Percentiles rank a stretch among this genome's conserved stretches.
Evolutionary conservation across 305 asterid species (phyloP).

Genomic region (Solanum hybrid): DNA sequence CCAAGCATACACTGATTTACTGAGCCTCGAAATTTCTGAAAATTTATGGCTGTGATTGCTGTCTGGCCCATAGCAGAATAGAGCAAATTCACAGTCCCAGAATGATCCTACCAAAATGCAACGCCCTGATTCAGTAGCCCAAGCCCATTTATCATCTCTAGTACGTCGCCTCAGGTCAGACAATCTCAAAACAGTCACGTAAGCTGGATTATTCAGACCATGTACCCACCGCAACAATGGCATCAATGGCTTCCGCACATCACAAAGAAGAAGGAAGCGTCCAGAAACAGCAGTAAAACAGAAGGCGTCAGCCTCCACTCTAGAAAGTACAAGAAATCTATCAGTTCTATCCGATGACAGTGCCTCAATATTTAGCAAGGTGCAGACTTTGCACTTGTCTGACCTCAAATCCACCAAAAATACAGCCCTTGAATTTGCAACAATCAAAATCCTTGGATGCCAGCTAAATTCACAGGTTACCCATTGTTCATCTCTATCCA

Average conservation of each 20-base stretch:
- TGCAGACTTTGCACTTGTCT: constrained; percentile 19
- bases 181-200: constrained; percentile 36
- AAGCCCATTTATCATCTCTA: constrained; percentile 28
- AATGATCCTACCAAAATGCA: constrained; percentile 78
- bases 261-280: constrained; percentile 48
- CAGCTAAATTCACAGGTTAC: constrained; percentile 57
- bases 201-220: constrained; percentile 41
- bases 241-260: constrained; percentile 49
- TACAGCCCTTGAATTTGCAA: constrained; percentile 33
- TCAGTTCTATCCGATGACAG: constrained; percentile 33
- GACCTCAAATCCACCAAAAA: constrained; percentile 49
- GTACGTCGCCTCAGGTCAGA: constrained; percentile 47
- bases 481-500: constrained; percentile 29
- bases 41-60: constrained; percentile 10
- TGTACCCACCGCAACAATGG: constrained; percentile 65
- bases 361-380: constrained; percentile 48
- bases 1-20: constrained; percentile 46
- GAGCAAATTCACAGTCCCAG: constrained; percentile 52
- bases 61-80: constrained; percentile 64
- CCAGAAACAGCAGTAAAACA: constrained; percentile 37
- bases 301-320: constrained; percentile 38
- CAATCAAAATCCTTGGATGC: constrained; percentile 57
- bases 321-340: constrained; percentile 46
- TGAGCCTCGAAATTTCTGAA: constrained; percentile 31
- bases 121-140: constrained; percentile 64